Evolutionary conservation across 164 flowering plant genomes (phyloP), one percentile per base, ranked within the genome.

Genomic region (Vitis labrusca): DNA sequence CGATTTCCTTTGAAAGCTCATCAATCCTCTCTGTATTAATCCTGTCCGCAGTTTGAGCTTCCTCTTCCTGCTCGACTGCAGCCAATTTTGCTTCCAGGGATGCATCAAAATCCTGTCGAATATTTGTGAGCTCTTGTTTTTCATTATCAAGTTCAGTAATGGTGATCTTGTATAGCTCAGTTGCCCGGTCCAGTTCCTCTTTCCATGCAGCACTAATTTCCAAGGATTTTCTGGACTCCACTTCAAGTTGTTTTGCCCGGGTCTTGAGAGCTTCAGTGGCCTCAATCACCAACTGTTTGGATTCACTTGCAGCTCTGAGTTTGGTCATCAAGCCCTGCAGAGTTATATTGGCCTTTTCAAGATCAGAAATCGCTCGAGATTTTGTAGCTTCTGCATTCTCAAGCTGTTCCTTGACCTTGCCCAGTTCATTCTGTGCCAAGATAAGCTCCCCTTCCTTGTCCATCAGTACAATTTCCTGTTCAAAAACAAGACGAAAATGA

Each of bases 381-480:
- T 75, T 82, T 9, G 84, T 78, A 8, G 63, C 52, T 63, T 85
- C 85, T 0, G 84, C 72, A 63, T 30, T 76, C 59, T 78, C 80
- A 14, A 87, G 67, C 65, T 71, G 79, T 48, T 79, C 78, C 69
- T 83, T 87, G 13, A 76, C 69, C 77, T 73, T 76, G 65, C 71
- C 70, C 0, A 87, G 69, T 63, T 84, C 86, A 59, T 70, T 83
- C 63, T 80, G 77, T 1, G 88, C 76, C 76, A 87, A 70, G 17
- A 83, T 80, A 53, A 85, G 84, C 70, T 87, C 87, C n/a, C 87
- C 81, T 80, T 89, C 91, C 79, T 83, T 84, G 77, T 80, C 87
- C 9, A 85, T 37, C 27, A 23, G 55, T 14, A 79, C 84, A 52
- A 71, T 80, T 86, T 89, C 78, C 37, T n/a, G 10, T 37, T 37